phyloP scores from a whole-genome alignment of 139 green algal genomes.

The Chlamydomonas sp. region DNA sequence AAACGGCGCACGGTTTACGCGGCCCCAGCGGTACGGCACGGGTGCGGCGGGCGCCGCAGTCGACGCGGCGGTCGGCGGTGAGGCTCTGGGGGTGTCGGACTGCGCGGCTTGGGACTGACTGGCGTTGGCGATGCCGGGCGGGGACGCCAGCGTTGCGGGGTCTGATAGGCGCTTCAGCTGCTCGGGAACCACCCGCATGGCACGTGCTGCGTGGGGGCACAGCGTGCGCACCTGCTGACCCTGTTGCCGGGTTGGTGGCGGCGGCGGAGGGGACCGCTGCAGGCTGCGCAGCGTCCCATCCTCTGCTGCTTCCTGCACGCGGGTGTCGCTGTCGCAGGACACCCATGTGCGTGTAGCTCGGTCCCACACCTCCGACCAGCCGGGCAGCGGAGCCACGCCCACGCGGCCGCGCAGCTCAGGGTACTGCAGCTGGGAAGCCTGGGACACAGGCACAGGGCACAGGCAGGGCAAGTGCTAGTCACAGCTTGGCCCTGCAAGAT shows the following conservation, averaged over 20 bases:
- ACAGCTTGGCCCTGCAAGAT: neutral
- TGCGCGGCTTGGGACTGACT: too few species aligned
- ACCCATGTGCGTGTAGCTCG: neutral
- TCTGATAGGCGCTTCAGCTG: too few species aligned
- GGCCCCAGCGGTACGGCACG: neutral
- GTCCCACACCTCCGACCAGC: conserved; percentile 5
- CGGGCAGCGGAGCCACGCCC: conserved; percentile 6
- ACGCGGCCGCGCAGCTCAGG: neutral
- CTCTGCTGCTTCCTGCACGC: neutral
- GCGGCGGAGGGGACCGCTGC: neutral
- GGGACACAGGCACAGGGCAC: neutral
- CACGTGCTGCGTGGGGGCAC: too few species aligned
- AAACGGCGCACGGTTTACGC: conserved; percentile 13
- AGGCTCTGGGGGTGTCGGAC: too few species aligned
- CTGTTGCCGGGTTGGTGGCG: neutral
- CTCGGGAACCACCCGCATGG: too few species aligned
- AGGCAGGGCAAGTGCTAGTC: neutral
- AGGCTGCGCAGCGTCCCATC: neutral
- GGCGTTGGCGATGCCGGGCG: too few species aligned
- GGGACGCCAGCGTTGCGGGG: too few species aligned
- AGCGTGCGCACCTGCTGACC: neutral
- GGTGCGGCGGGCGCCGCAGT: neutral
- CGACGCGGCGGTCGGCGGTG: neutral
- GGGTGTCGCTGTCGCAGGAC: neutral
- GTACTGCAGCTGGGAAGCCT: neutral